phyloP scores from a whole-genome alignment of 352 stramenopile genomes.

The Globisporangium emineosum region DNA sequence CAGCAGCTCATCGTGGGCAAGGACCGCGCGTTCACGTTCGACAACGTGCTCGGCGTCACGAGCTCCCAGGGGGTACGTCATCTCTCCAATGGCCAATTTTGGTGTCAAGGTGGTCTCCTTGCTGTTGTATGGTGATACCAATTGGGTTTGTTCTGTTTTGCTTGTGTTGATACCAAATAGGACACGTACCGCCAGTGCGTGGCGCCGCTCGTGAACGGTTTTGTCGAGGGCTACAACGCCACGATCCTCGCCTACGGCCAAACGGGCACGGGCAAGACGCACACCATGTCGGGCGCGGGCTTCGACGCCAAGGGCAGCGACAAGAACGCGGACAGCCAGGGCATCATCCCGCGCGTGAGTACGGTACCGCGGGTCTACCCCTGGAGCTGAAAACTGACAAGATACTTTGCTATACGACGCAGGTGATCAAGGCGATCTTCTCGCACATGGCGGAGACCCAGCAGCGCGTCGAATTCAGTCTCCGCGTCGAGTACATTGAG shows the following conservation, averaged over 20 bases:
- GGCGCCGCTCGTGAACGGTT: conserved; percentile 64
- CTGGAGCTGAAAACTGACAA: no score
- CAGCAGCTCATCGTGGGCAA: conserved; percentile 82
- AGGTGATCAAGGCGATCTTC: conserved; percentile 78
- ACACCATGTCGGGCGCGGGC: conserved; percentile 89
- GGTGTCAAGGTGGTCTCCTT: background rate
- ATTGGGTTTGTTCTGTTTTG: background rate
- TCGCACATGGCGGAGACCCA: conserved; percentile 47
- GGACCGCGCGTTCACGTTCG: conserved; percentile 88
- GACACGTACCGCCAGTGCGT: conserved; percentile 75
- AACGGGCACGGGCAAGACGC: conserved; percentile 93
- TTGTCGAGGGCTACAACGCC: conserved; percentile 82
- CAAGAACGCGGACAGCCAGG: conserved; percentile 55
- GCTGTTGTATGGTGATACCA: background rate
- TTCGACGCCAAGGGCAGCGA: conserved; percentile 55
- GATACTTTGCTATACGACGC: no score
- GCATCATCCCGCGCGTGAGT: conserved; percentile 88
- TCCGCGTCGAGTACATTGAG: conserved; percentile 96
- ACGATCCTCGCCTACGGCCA: conserved; percentile 84
- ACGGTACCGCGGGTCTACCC: no score
- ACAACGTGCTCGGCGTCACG: conserved; percentile 77
- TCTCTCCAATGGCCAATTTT: background rate
- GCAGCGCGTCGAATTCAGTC: conserved; percentile 64
- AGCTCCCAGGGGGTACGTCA: conserved; percentile 63
- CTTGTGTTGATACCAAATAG: conserved; percentile 19